These are phyloP conservation scores for Cercospora sp. DNA, from an alignment of 2,329 filamentous ascomycete species.

Conservation along the genomic window DNA sequence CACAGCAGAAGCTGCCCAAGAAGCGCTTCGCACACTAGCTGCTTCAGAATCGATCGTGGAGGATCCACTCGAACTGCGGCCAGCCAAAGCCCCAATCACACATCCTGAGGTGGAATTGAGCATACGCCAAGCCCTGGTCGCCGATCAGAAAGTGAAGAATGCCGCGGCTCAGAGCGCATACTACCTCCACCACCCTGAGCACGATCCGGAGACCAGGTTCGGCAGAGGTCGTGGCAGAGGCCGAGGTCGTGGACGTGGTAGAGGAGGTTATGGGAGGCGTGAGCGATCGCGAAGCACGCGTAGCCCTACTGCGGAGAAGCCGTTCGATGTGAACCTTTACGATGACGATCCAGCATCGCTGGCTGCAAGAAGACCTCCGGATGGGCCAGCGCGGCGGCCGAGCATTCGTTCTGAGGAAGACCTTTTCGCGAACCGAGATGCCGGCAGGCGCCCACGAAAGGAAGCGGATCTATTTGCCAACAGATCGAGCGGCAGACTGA, in stretches of 20 bases:
- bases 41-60: conserved; percentile 24
- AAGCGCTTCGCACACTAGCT: conserved; percentile 56
- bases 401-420: conserved; percentile 10
- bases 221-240: conserved; percentile 47
- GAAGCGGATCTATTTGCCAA: conserved; percentile 38
- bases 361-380: conserved; percentile 8
- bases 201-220: conserved; percentile 72
- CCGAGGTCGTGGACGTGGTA: conserved; percentile 45
- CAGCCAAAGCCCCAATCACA: conserved; percentile 63
- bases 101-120: conserved; percentile 69
- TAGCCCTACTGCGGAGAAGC: conserved; percentile 36
- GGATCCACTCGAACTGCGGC: conserved; percentile 60
- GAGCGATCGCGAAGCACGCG: conserved; percentile 41
- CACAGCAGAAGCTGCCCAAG: conserved; percentile 53
- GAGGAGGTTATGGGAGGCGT: conserved; percentile 59
- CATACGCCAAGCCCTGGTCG: conserved; percentile 70
- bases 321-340: conserved; percentile 77
- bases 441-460: conserved; percentile 17
- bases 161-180: conserved; percentile 82
- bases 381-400: conserved; percentile 13
- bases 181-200: conserved; percentile 87
- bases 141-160: conserved; percentile 76
- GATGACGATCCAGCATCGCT: conserved; percentile 60
- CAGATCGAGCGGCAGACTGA: conserved; percentile 47
- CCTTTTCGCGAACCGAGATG: conserved; percentile 21